phyloP scores from a whole-genome alignment of 768 basidiomycete genomes.

The Tylopilus vinaceipallidus region DNA sequence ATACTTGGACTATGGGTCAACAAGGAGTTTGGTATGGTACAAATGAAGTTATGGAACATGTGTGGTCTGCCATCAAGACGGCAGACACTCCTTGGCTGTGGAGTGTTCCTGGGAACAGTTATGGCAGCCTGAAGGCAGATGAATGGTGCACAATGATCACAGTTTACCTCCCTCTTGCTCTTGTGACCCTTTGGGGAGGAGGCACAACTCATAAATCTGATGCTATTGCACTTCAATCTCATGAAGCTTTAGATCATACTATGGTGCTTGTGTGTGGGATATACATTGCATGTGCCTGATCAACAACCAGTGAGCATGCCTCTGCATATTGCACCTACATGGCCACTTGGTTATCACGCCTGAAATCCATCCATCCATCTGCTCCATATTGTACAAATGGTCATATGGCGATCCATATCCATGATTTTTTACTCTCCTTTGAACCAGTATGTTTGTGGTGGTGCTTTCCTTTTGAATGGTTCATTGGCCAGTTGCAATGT shows the following conservation, averaged over 20 bases:
- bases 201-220: too few relatives aligned
- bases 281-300: neutral
- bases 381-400: neutral
- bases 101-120: neutral
- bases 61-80: neutral
- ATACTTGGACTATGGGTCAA: neutral
- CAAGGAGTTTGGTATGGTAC: neutral
- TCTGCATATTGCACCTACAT: neutral
- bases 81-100: neutral
- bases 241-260: too few relatives aligned
- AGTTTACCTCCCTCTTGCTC: too few relatives aligned
- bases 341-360: neutral
- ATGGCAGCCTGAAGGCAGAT: slow-evolving; percentile 1
- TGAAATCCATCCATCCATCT: neutral
- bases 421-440: neutral
- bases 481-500: slow-evolving; percentile 1
- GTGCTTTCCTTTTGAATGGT: neutral
- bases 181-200: too few relatives aligned
- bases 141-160: neutral
- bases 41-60: neutral
- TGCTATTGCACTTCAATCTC: too few relatives aligned
- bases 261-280: neutral
- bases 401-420: neutral
- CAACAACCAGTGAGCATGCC: neutral
- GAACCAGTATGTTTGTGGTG: neutral